Evolutionary conservation across 2,329 filamentous ascomycete genomes (phyloP), one percentile per base, ranked within the genome.

Genomic region (Periconia macrospinosa): DNA sequence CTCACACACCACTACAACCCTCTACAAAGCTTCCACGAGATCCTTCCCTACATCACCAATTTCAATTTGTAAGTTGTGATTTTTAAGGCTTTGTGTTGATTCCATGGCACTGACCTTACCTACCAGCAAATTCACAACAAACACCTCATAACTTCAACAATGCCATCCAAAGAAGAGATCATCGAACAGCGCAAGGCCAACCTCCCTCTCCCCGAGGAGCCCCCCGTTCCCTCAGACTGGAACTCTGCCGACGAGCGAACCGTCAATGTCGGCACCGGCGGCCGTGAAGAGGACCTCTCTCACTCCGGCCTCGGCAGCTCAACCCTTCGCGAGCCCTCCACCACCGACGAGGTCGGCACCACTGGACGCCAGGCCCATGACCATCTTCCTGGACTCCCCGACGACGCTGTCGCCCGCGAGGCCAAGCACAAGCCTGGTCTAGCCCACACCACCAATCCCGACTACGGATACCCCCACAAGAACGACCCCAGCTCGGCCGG

Each of bases 201-300:
- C 75, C 86, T 95, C 30, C 89, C 89, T 48, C 84, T 92, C 47
- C 91, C 90, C 17, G 89, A 93, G 2, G 81, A 92, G 61, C 90
- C 90, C 19, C 89, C 89, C 1, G 78, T 76, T n/a, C 77, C 85
- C n/a, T 89, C 88, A 6, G 90, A 94, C 79, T 92, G 86, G 82
- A 86, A 92, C 71, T 90, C 87, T 0, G 79, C 83, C 47, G 89
- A 93, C 65, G 81, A 81, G 30, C 77, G 83, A 57, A 90, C 78
- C 52, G 86, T 90, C 68, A 88, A 90, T 68, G 85, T 90, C 45
- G 88, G 88, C 58, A 84, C 86, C 35, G 87, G 88, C 18, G 75
- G 81, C 50, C 62, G 80, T 1, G 15, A 45, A 11, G 62, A 59
- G 11, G 68, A 67, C 52, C 60, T 69, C 49, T 67, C 74, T 18